These are phyloP conservation scores for Yarrowia yakushimensis DNA, from an alignment of 805 yeast species.

Conservation along the genomic window DNA sequence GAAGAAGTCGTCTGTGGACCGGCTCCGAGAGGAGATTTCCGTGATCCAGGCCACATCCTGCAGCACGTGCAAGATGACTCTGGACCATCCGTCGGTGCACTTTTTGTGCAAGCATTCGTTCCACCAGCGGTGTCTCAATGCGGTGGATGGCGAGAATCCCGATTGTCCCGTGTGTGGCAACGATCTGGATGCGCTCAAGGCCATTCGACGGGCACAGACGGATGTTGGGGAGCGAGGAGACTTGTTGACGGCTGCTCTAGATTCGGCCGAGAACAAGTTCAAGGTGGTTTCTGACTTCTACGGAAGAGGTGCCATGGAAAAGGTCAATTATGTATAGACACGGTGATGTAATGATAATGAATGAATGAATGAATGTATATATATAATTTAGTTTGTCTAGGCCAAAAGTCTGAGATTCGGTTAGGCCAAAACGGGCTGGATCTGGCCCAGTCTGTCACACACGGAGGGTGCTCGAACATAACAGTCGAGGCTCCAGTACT, in stretches of 20 bases:
- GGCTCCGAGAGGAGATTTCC: constrained; percentile 46
- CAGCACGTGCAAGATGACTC: constrained; percentile 55
- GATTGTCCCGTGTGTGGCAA: constrained; percentile 74
- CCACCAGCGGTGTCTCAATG: constrained; percentile 71
- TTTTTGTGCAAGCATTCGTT: constrained; percentile 84
- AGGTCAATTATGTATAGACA: background rate
- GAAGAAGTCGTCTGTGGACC: constrained; percentile 53
- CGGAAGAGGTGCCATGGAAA: constrained; percentile 75
- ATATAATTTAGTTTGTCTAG: background rate
- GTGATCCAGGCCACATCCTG: constrained; percentile 64
- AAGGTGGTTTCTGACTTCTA: constrained; percentile 75
- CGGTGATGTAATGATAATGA: constrained; percentile 11
- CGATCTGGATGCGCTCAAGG: constrained; percentile 63
- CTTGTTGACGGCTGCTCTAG: constrained; percentile 56
- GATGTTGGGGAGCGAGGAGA: constrained; percentile 61
- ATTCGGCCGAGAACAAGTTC: constrained; percentile 55
- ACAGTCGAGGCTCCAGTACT: constrained; percentile 13
- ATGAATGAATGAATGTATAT: no score
- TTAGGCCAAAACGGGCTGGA: background rate
- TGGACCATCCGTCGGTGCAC: constrained; percentile 77
- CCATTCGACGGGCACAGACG: constrained; percentile 56
- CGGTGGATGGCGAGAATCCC: constrained; percentile 30
- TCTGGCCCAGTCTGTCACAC: constrained; percentile 13
- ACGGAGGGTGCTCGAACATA: constrained; percentile 11
- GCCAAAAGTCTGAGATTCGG: no score